Percentiles rank a stretch among this genome's conserved stretches.
Conservation (phyloP, 805 yeast species). For the Kodamaea laetipori region DNA sequence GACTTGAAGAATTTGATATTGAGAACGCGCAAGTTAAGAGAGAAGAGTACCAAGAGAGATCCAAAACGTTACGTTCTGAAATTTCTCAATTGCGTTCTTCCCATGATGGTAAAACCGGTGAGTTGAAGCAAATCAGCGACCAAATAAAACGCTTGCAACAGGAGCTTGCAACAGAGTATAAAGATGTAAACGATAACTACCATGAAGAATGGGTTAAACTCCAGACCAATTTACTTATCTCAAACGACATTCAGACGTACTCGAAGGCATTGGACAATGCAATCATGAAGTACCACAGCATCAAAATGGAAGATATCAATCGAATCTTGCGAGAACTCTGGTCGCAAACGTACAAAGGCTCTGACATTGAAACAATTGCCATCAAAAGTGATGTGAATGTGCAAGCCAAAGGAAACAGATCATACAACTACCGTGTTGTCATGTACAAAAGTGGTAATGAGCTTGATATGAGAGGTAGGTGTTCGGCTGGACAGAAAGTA, state of each 20-base stretch:
- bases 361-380: slow-evolving; percentile 89
- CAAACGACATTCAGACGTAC: slow-evolving; percentile 79
- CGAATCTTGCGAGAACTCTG: slow-evolving; percentile 85
- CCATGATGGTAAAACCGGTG: slow-evolving; percentile 81
- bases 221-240: slow-evolving; percentile 73
- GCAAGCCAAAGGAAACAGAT: slow-evolving; percentile 53
- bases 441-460: slow-evolving; percentile 93
- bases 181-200: slow-evolving; percentile 63
- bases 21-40: slow-evolving; percentile 62
- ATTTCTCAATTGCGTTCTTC: slow-evolving; percentile 58
- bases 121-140: slow-evolving; percentile 76
- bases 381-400: slow-evolving; percentile 76
- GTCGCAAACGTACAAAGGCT: slow-evolving; percentile 92
- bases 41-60: slow-evolving; percentile 60
- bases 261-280: slow-evolving; percentile 88
- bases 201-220: slow-evolving; percentile 72
- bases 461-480: slow-evolving; percentile 96
- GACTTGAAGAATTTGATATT: slow-evolving; percentile 49
- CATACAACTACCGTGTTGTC: slow-evolving; percentile 90
- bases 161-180: slow-evolving; percentile 72
- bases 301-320: slow-evolving; percentile 92
- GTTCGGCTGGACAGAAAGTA: slow-evolving; percentile 98
- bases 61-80: slow-evolving; percentile 49
- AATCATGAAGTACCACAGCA: slow-evolving; percentile 86
- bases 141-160: slow-evolving; percentile 57